Evolutionary conservation across 805 yeast species (phyloP).

Genomic region (Brettanomyces bruxellensis): DNA sequence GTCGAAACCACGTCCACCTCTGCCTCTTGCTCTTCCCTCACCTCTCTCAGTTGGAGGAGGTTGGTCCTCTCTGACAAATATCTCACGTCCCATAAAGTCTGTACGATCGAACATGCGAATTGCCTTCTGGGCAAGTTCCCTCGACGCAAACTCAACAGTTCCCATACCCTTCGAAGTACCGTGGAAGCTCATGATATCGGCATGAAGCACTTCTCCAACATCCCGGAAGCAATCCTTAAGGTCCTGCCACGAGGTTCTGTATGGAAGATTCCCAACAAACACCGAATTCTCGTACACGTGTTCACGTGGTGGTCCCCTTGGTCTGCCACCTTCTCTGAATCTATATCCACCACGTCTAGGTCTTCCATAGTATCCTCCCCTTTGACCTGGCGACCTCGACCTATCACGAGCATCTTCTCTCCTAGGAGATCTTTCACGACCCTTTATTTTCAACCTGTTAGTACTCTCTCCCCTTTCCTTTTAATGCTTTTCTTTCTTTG

Average conservation of each 20-base stretch:
- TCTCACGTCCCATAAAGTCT: constrained; percentile 60
- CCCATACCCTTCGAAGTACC: constrained; percentile 88
- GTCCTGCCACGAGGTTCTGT: constrained; percentile 48
- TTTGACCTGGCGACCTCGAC: constrained; percentile 27
- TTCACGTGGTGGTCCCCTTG: constrained; percentile 19
- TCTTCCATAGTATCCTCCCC: constrained; percentile 12
- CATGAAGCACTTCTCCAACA: constrained; percentile 61
- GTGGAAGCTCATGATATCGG: constrained; percentile 71
- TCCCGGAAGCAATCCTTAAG: constrained; percentile 50
- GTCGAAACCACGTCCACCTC: constrained; percentile 9
- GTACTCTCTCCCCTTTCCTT: too few relatives aligned
- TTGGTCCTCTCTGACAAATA: constrained; percentile 85
- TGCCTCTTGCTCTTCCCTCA: constrained; percentile 11
- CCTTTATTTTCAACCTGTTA: too few relatives aligned
- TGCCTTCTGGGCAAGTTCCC: constrained; percentile 62
- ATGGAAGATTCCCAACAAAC: constrained; percentile 69
- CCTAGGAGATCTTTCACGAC: constrained; percentile 1
- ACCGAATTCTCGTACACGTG: constrained; percentile 63
- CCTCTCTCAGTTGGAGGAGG: constrained; percentile 54
- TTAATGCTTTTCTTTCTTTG: too few relatives aligned
- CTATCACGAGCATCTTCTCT: constrained; percentile 11
- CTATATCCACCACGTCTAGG: constrained; percentile 20
- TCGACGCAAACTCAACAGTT: constrained; percentile 70
- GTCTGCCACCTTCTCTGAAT: constrained; percentile 9
- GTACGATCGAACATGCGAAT: constrained; percentile 61